A percentile compares a stretch with the other conserved stretches of the same genome.
Evolutionary conservation across 257 asterid species (phyloP).

Genomic region (Eustoma russellianum): DNA sequence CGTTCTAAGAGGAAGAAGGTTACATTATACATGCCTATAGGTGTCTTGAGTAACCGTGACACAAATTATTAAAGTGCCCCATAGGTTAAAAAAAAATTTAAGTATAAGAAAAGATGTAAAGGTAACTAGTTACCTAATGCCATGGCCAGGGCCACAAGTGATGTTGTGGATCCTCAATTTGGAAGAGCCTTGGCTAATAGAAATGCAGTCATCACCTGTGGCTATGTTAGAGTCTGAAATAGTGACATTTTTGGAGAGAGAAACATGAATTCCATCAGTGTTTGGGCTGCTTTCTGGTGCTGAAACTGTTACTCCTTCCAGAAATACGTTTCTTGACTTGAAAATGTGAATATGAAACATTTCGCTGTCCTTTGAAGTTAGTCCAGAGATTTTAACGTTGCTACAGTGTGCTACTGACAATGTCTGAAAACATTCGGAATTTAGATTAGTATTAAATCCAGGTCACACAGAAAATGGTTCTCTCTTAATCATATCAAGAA

Average conservation of each 20-base stretch:
- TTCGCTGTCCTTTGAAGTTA: slow-evolving; percentile 1
- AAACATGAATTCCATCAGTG: slow-evolving; percentile 1
- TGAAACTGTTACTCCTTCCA: neutral
- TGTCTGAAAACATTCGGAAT: neutral
- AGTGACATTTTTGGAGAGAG: neutral
- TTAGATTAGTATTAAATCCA: no score
- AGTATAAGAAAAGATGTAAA: neutral
- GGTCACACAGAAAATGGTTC: no score
- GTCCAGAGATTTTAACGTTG: neutral
- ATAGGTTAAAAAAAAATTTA: no score
- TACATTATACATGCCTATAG: no score
- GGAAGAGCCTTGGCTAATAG: neutral
- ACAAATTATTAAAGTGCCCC: no score
- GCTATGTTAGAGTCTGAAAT: neutral
- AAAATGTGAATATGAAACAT: neutral
- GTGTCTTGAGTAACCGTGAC: no score
- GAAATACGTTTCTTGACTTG: neutral
- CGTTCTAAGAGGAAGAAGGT: no score
- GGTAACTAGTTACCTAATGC: neutral
- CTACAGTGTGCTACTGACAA: neutral
- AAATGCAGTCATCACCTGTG: slow-evolving; percentile 2
- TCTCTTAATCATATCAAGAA: no score
- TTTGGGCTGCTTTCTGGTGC: neutral
- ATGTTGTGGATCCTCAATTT: neutral
- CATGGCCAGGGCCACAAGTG: slow-evolving; percentile 3